phyloP scores from a whole-genome alignment of 345 rosid species.

The Luvunga scandens region DNA sequence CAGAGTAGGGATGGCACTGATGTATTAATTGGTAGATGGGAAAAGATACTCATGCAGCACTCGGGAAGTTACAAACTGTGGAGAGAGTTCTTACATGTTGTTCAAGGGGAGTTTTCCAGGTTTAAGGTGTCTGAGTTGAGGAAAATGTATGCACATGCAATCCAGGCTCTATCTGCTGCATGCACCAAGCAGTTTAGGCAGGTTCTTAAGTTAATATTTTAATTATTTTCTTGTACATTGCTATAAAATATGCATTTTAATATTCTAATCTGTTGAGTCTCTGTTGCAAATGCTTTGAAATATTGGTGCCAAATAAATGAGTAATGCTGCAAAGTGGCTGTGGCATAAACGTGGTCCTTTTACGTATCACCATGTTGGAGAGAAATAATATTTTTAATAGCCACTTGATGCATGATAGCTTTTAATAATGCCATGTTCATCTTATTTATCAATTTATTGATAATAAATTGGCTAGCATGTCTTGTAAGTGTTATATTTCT shows the following conservation, averaged over 20 bases:
- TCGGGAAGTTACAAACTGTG: conserved; percentile 71
- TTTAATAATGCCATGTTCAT: neutral
- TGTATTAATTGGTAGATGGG: conserved; percentile 79
- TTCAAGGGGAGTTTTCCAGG: conserved; percentile 87
- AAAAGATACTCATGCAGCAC: conserved; percentile 69
- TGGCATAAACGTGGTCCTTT: too few relatives aligned
- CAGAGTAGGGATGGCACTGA: conserved; percentile 75
- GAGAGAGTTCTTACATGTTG: conserved; percentile 77
- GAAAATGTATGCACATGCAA: conserved; percentile 84
- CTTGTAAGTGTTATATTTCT: neutral
- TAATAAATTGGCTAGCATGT: neutral
- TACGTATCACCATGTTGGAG: too few relatives aligned
- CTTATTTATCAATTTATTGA: too few relatives aligned
- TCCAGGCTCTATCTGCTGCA: conserved; percentile 79
- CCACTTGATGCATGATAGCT: too few relatives aligned
- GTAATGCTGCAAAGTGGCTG: neutral
- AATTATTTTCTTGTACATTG: conserved; percentile 7
- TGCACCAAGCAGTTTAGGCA: conserved; percentile 92
- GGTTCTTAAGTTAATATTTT: conserved; percentile 60
- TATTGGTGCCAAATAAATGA: neutral
- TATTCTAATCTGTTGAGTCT: neutral
- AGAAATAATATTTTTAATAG: too few relatives aligned
- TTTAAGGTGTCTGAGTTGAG: conserved; percentile 90
- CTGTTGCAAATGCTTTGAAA: neutral
- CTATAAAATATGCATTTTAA: neutral